Percentiles rank a stretch among this genome's conserved stretches.
These are phyloP conservation scores for Dipteronia dyeriana DNA, from an alignment of 345 rosid genomes.

Conservation along the genomic window DNA sequence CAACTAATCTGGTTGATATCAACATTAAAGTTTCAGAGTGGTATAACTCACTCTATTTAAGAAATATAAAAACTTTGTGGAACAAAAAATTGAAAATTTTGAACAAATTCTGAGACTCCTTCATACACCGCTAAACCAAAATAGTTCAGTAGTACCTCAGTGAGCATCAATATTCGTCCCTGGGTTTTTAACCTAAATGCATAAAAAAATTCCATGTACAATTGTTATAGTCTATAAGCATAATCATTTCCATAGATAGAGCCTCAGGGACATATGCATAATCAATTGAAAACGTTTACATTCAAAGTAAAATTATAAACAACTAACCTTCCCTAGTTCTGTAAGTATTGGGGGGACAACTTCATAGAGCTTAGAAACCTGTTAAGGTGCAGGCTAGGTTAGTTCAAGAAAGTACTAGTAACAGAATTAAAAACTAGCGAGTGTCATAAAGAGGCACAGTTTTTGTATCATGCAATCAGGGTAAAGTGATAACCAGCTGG, in stretches of 20 bases:
- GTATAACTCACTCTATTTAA: background rate
- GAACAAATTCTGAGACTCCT: slow-evolving; percentile 97
- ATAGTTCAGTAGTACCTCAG: slow-evolving; percentile 88
- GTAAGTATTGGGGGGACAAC: slow-evolving; percentile 96
- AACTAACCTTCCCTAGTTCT: slow-evolving; percentile 79
- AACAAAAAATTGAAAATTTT: slow-evolving; percentile 35
- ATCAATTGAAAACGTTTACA: background rate
- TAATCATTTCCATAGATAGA: background rate
- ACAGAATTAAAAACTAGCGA: background rate
- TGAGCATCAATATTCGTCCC: slow-evolving; percentile 99
- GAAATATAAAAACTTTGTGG: background rate
- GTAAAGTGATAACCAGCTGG: slow-evolving; percentile 72
- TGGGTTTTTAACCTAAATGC: slow-evolving; percentile 87
- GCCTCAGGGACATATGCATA: background rate
- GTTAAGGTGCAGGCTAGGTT: slow-evolving; percentile 28
- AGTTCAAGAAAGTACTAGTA: slow-evolving; percentile 19
- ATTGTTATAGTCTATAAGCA: slow-evolving; percentile 52
- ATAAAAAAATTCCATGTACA: slow-evolving; percentile 16
- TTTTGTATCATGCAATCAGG: slow-evolving; percentile 15
- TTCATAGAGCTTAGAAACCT: slow-evolving; percentile 97
- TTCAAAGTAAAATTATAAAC: background rate
- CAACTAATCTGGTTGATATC: background rate
- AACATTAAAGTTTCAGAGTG: background rate
- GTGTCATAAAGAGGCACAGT: slow-evolving; percentile 5
- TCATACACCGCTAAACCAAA: slow-evolving; percentile 96